Evolutionary conservation across 345 rosid genomes (phyloP), one percentile per base, ranked within the genome.

Genomic region (Bretschneidera sinensis): DNA sequence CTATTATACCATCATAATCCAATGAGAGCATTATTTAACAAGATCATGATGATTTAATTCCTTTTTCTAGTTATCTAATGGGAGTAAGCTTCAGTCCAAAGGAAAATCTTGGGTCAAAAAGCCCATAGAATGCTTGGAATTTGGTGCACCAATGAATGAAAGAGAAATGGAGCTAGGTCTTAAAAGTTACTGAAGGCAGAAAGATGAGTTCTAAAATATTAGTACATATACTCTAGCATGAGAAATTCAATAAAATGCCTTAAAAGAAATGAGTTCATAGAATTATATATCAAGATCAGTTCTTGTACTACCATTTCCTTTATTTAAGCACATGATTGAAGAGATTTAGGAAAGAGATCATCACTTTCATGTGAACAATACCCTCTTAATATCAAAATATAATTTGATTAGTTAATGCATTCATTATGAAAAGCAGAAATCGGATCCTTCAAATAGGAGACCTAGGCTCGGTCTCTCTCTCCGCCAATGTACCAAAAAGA

Each of bases 21-120:
- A 28, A n/a, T n/a, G n/a, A n/a, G n/a, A n/a, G n/a, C n/a, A n/a
- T n/a, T n/a, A n/a, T n/a, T n/a, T n/a, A n/a, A n/a, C n/a, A n/a
- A n/a, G n/a, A n/a, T n/a, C n/a, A n/a, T n/a, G n/a, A n/a, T n/a
- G n/a, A 28, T 2, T 28, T 28, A 28, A 28, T 28, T 8, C 33
- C 8, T 8, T 28, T 28, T 28, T 28, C 33, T 28, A 8, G 8
- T 28, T 28, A 28, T 28, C 33, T 8, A 28, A 39, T 39, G 45
- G 10, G 15, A 39, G 11, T 39, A 39, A 61, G 60, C 65, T 66
- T 70, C 22, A 48, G 70, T 71, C 72, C 66, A 66, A 71, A 65
- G 68, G 50, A 59, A 64, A 61, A 62, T 70, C 43, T 9, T 21
- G 50, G 63, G 79, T 74, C 79, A 77, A 77, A 76, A 77, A 66